Percentiles rank a stretch among this genome's conserved stretches.
Conservation (phyloP, 1,284 basidiomycete genomes). For the Porphyrellus sp. region DNA sequence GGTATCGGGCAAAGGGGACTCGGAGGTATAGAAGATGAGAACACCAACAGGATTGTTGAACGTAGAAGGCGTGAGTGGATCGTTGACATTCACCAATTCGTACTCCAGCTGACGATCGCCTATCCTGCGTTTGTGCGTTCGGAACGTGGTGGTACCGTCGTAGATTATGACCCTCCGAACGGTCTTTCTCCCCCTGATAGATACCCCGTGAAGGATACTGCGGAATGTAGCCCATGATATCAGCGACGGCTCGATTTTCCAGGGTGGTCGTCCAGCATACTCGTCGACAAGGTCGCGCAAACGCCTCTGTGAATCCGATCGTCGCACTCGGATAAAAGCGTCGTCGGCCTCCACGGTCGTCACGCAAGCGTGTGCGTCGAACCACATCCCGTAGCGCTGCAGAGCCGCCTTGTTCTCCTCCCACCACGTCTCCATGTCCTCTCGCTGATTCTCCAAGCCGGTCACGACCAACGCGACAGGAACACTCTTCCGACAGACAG, state of each 20-base stretch:
- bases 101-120: background rate
- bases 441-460: constrained; percentile 2
- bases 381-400: background rate
- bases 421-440: constrained; percentile 6
- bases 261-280: background rate
- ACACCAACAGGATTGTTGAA: background rate
- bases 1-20: background rate
- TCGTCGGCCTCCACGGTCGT: constrained; percentile 3
- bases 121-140: background rate
- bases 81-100: background rate
- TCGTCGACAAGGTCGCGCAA: background rate
- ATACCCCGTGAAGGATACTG: background rate
- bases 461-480: constrained; percentile 22
- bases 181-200: background rate
- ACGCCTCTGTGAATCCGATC: background rate
- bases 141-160: background rate
- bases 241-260: background rate
- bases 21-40: background rate
- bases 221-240: background rate
- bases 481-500: constrained; percentile 17
- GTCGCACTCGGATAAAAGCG: background rate
- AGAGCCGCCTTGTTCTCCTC: background rate
- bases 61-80: background rate
- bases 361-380: constrained; percentile 5
- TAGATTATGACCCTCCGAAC: background rate